Percentiles rank a stretch among this genome's conserved stretches.
Evolutionary conservation across 129 eudicot genomes (phyloP).

Genomic region (Oenanthe sinensis): DNA sequence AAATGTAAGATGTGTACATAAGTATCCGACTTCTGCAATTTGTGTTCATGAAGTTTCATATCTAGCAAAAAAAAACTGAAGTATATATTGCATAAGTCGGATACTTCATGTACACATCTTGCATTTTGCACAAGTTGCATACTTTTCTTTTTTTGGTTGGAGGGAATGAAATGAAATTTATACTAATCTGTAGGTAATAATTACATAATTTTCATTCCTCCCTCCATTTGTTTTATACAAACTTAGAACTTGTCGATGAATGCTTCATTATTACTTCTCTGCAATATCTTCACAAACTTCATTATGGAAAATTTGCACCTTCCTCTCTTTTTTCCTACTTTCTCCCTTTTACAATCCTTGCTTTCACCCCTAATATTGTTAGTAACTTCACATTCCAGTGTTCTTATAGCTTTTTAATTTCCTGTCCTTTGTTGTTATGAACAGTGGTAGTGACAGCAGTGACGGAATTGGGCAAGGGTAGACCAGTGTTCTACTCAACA

Average conservation of each 20-base stretch:
- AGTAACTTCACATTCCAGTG: neutral
- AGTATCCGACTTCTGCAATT: neutral
- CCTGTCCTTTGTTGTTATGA: constrained; percentile 13
- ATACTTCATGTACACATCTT: no score
- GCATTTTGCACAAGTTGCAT: no score
- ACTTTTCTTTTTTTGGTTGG: neutral
- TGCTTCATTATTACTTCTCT: neutral
- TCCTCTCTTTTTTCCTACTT: neutral
- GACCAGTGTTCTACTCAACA: constrained; percentile 93
- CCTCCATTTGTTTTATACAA: neutral
- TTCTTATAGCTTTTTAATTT: constrained; percentile 13
- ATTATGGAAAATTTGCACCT: neutral
- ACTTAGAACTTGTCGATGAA: neutral
- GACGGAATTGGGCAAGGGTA: constrained; percentile 83
- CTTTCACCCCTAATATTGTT: neutral
- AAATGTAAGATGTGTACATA: neutral
- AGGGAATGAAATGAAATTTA: neutral
- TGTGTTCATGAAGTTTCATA: neutral
- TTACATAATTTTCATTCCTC: neutral
- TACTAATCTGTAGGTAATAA: neutral
- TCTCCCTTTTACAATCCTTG: neutral
- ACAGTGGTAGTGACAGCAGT: constrained; percentile 94
- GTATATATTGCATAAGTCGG: neutral
- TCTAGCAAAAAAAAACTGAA: neutral
- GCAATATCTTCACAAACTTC: neutral